phyloP scores from a whole-genome alignment of 1,139 yeast species.

The Candida sojae region DNA sequence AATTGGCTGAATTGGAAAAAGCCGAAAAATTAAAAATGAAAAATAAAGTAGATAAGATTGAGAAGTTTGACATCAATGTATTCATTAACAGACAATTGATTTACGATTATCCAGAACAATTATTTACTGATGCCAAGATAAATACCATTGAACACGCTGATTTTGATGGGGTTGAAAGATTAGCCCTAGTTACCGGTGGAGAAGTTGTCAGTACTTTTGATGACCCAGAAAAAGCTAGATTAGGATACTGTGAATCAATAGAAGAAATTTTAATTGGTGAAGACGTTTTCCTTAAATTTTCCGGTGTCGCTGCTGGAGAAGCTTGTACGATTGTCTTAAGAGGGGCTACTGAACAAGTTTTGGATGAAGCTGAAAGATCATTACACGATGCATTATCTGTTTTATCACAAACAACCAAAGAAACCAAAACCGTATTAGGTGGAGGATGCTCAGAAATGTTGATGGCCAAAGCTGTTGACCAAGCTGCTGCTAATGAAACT shows the following conservation, averaged over 20 bases:
- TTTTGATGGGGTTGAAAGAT: conserved; percentile 95
- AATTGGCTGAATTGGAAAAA: conserved; percentile 91
- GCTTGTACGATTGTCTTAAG: conserved; percentile 96
- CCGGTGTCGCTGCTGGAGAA: conserved; percentile 94
- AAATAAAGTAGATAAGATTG: conserved; percentile 82
- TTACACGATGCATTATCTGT: conserved; percentile 96
- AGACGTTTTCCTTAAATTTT: conserved; percentile 79
- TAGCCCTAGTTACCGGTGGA: conserved; percentile 96
- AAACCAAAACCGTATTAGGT: conserved; percentile 93
- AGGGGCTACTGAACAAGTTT: conserved; percentile 95
- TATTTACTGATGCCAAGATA: conserved; percentile 83
- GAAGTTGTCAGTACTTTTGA: conserved; percentile 98
- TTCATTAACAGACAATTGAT: conserved; percentile 95
- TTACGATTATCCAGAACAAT: conserved; percentile 97
- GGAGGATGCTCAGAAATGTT: conserved; percentile 99
- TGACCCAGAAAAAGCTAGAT: conserved; percentile 78
- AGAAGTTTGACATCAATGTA: conserved; percentile 79
- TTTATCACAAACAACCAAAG: conserved; percentile 90
- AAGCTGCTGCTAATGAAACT: conserved; percentile 87
- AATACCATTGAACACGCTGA: conserved; percentile 98
- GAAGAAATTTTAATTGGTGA: conserved; percentile 96
- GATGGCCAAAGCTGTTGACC: conserved; percentile 97
- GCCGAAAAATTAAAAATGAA: conserved; percentile 96
- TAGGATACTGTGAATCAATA: conserved; percentile 86
- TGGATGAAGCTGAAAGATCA: conserved; percentile 97